phyloP scores from a whole-genome alignment of 148 eudicot species.

The Cornus suecica region DNA sequence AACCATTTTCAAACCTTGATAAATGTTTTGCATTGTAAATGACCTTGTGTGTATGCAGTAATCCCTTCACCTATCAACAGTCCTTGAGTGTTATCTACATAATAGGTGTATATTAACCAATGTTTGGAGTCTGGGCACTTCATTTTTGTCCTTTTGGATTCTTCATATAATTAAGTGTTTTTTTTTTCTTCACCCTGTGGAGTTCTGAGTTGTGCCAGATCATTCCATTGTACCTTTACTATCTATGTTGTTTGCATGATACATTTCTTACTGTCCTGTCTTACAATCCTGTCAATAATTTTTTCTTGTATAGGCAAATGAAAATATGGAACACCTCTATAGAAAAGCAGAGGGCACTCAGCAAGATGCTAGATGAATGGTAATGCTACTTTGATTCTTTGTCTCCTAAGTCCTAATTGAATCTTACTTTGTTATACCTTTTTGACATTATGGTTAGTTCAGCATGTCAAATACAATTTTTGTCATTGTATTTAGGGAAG shows the following conservation, averaged over 20 bases:
- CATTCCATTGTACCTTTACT: neutral
- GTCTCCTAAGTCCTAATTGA: neutral
- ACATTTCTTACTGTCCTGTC: too few relatives aligned
- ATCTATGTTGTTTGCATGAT: too few relatives aligned
- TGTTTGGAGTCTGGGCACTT: too few relatives aligned
- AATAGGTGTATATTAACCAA: too few relatives aligned
- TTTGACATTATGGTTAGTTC: neutral
- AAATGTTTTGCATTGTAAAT: neutral
- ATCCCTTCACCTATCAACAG: neutral
- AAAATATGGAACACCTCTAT: conserved; percentile 88
- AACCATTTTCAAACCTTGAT: neutral
- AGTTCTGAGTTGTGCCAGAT: neutral
- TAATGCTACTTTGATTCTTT: conserved; percentile 18
- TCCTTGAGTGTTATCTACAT: too few relatives aligned
- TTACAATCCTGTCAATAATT: conserved; percentile 2
- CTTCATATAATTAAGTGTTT: too few relatives aligned
- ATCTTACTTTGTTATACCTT: conserved; percentile 7
- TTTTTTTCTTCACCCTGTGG: neutral
- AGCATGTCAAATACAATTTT: conserved; percentile 9
- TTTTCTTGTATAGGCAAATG: conserved; percentile 66
- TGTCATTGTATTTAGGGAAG: conserved; percentile 59
- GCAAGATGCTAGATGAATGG: conserved; percentile 97
- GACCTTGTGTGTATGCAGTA: neutral
- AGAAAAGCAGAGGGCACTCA: conserved; percentile 65
- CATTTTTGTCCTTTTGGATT: too few relatives aligned